Conservation (phyloP, 495 filamentous ascomycete species). For the Cercophora newfieldiana region DNA sequence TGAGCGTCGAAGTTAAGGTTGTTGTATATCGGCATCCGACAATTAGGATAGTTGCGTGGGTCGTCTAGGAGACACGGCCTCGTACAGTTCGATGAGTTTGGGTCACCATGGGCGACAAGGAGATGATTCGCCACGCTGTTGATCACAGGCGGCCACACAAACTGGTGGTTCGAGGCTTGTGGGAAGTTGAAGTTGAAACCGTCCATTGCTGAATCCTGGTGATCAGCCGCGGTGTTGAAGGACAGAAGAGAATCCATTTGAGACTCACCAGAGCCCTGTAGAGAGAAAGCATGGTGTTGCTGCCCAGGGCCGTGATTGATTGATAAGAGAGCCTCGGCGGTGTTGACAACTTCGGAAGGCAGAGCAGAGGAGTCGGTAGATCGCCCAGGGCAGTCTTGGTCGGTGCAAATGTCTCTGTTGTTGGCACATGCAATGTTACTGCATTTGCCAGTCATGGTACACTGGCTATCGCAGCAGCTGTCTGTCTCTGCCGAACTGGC, state of each 20-base stretch:
- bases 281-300: not conserved
- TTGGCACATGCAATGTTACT: conserved; percentile 33
- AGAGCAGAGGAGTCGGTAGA: conserved; percentile 8
- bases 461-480: conserved; percentile 39
- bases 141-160: conserved; percentile 16
- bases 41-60: conserved; percentile 28
- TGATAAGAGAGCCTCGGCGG: conserved; percentile 38
- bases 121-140: conserved; percentile 33
- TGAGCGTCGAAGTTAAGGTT: conserved; percentile 23
- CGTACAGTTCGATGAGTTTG: conserved; percentile 25
- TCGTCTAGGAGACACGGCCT: conserved; percentile 34
- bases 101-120: conserved; percentile 26
- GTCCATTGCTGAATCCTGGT: conserved; percentile 13
- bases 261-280: not conserved
- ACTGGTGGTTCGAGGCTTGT: too few relatives aligned
- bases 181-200: conserved; percentile 21
- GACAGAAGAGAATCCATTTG: not conserved
- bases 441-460: conserved; percentile 42
- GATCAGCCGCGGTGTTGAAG: conserved; percentile 6
- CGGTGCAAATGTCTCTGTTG: conserved; percentile 35
- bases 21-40: conserved; percentile 30
- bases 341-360: conserved; percentile 29
- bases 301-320: conserved; percentile 34
- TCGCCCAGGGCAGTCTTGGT: conserved; percentile 34
- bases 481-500: conserved; percentile 26